A percentile compares a stretch with the other conserved stretches of the same genome.
Conservation (phyloP, 441 rosid species). For the Adansonia madagascariensis region DNA sequence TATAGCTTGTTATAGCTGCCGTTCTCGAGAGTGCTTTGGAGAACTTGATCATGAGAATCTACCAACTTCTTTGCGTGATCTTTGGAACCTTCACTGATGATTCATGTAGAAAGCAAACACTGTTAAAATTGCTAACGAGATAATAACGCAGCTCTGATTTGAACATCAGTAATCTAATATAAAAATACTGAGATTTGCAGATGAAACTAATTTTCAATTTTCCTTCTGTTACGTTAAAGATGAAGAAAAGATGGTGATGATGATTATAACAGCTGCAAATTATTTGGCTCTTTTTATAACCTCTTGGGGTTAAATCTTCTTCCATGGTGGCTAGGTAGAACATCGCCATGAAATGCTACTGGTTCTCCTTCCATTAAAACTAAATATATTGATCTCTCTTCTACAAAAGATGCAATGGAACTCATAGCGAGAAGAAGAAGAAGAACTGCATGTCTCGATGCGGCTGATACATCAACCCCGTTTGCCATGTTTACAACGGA, state of each 20-base stretch:
- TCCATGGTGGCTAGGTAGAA: slow-evolving; percentile 16
- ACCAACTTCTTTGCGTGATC: slow-evolving; percentile 57
- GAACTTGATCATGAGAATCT: slow-evolving; percentile 66
- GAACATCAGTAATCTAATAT: not conserved
- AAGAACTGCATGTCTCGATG: slow-evolving; percentile 21
- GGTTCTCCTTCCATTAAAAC: slow-evolving; percentile 66
- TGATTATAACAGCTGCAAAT: not conserved
- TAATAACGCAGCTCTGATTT: not conserved
- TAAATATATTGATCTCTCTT: slow-evolving; percentile 49
- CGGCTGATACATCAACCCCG: not conserved
- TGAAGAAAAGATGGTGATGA: slow-evolving; percentile 7
- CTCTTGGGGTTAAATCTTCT: slow-evolving; percentile 37
- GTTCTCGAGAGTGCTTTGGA: slow-evolving; percentile 48
- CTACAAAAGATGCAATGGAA: slow-evolving; percentile 37
- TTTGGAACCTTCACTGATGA: slow-evolving; percentile 43
- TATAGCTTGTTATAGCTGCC: slow-evolving; percentile 81
- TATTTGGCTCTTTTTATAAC: slow-evolving; percentile 27
- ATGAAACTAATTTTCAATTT: not conserved
- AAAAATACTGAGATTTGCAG: not conserved
- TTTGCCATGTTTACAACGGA: slow-evolving; percentile 21
- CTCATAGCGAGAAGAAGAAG: slow-evolving; percentile 19
- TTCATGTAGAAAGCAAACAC: slow-evolving; percentile 22
- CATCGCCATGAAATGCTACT: slow-evolving; percentile 44
- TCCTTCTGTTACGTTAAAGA: not conserved
- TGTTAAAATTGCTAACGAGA: not conserved